phyloP scores from a whole-genome alignment of 2,329 filamentous ascomycete genomes.

The Ceratocystis diversiconidia region DNA sequence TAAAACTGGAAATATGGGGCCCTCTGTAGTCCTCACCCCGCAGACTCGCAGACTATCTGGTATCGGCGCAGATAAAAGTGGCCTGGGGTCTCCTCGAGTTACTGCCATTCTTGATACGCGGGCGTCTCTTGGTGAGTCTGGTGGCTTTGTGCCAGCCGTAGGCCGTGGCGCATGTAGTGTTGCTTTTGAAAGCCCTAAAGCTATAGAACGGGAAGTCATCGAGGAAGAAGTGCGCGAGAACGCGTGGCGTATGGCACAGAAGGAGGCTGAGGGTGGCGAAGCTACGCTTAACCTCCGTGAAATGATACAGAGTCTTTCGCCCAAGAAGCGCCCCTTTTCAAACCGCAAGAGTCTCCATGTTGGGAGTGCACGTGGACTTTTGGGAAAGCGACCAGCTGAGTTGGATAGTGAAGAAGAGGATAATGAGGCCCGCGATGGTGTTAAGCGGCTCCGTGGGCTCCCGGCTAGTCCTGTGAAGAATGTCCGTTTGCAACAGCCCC shows the following conservation, averaged over 20 bases:
- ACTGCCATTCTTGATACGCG: conserved; percentile 57
- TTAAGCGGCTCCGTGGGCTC: conserved; percentile 57
- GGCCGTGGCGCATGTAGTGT: conserved; percentile 30
- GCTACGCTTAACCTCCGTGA: conserved; percentile 55
- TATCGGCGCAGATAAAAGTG: conserved; percentile 53
- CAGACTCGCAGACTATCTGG: conserved; percentile 43
- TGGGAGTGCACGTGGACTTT: conserved; percentile 56
- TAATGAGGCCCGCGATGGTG: conserved; percentile 44
- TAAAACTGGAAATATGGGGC: conserved; percentile 43
- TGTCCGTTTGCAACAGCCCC: conserved; percentile 53
- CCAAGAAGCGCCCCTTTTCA: conserved; percentile 52
- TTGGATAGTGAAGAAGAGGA: conserved; percentile 46
- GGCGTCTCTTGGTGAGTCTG: conserved; percentile 51
- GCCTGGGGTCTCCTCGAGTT: conserved; percentile 62
- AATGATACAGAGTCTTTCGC: conserved; percentile 64
- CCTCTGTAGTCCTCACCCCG: conserved; percentile 49
- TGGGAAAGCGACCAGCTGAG: conserved; percentile 61
- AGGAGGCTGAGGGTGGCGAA: conserved; percentile 39
- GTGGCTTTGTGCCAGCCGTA: background rate
- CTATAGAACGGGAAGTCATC: conserved; percentile 42
- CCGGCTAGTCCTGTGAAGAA: conserved; percentile 67
- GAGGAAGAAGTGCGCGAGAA: conserved; percentile 49
- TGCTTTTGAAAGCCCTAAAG: conserved; percentile 50
- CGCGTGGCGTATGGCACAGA: conserved; percentile 40
- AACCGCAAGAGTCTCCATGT: conserved; percentile 65